Base-by-base conservation (phyloP, 108 stramenopile species). In the Discostella pseudostelligera region DNA sequence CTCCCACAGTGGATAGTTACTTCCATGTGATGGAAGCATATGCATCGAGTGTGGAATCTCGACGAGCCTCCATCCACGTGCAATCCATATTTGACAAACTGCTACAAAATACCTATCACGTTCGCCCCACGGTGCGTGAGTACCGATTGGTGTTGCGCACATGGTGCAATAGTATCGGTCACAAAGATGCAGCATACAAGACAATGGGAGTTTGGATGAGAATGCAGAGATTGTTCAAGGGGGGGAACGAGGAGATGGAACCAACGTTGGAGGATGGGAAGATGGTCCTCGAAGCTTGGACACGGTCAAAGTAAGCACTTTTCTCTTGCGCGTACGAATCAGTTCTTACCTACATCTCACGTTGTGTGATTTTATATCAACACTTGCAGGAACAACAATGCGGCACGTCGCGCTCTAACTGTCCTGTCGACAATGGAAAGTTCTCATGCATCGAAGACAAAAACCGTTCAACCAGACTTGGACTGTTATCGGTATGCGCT, bases 251-350 rank as follows among this genome's bases (percentile, higher is more conserved):
- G 37, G 83, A 81, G 43, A 80, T 87, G 82, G 86, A 84, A 65
- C 92, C 92, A 8, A 72, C 83, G 10, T 60, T 90, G 70, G 81
- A 85, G n/a, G 89, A 90, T 63, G 88, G 89, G 53, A 84, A 84
- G 50, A 67, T 84, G 47, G 67, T 88, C 28, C 76, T 89, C 36
- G 50, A 83, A 50, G 84, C 88, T 42, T 93, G 92, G 92, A 76
- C 86, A 9, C 66, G 67, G 22, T 81, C 85, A 22, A 73, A 59
- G 80, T 83, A 54, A 75, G 83, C 76, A 26, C 25, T 22, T 4
- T 17, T 55, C 49, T 37, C 25, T 48, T 39, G 46, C 21, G 28
- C 20, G 16, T 4, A 32, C 32, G 3, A 32, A 5, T 32, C 5
- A 32, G 32, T 32, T 32, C 4, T 5, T 46, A 13, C 58, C 44